Conservation (phyloP, 139 green algal species). For the Chlamydomonas sp. region DNA sequence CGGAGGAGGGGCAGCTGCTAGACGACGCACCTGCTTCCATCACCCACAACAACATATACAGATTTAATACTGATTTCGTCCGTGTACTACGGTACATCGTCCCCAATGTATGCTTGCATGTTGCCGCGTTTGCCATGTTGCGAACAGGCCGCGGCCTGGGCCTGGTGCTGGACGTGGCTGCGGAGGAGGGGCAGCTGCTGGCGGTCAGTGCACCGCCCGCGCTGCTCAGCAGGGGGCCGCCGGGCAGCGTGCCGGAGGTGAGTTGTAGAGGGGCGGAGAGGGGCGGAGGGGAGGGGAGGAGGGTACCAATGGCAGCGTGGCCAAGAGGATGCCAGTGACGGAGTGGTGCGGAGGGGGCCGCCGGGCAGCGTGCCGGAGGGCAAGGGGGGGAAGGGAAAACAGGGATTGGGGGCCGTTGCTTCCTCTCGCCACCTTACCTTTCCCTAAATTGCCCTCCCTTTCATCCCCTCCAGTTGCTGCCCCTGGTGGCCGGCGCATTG, state of each 20-base stretch:
- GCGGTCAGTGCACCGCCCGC: conserved; percentile 11
- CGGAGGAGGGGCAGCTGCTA: conserved; percentile 29
- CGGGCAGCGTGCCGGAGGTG: background rate
- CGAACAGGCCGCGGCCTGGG: conserved; percentile 35
- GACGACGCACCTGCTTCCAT: background rate
- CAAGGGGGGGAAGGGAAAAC: background rate
- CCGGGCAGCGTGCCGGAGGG: background rate
- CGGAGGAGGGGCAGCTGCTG: conserved; percentile 29
- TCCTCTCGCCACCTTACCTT: no score
- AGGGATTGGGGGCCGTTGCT: background rate
- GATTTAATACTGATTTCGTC: background rate
- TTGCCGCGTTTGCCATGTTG: no score
- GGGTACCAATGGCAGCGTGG: background rate
- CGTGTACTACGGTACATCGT: background rate
- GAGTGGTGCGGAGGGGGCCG: background rate
- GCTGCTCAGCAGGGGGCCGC: background rate
- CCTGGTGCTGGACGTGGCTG: conserved; percentile 3
- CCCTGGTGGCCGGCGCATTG: background rate
- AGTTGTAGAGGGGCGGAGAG: background rate
- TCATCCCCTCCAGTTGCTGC: background rate
- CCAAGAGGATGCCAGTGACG: background rate
- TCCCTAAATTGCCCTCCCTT: background rate
- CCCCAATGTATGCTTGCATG: background rate
- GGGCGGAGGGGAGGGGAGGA: no score
- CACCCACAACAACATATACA: background rate